A percentile compares a stretch with the other conserved stretches of the same genome.
Evolutionary conservation across 2,329 filamentous ascomycete species (phyloP).

Genomic region (Scleromitrula shiraiana): DNA sequence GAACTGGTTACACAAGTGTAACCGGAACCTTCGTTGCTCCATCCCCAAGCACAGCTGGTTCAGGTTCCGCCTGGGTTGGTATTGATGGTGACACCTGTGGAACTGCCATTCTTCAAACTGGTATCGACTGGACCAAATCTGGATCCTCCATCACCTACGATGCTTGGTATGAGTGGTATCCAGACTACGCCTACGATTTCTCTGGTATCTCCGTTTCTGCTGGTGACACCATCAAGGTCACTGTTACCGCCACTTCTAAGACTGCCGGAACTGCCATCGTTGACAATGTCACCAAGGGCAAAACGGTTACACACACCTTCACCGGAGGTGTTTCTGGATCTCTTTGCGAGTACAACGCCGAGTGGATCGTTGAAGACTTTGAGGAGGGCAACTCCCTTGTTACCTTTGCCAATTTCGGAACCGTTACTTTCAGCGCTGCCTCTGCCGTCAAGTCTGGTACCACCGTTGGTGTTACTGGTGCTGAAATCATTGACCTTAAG

Average conservation of each 20-base stretch:
- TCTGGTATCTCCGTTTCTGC: slow-evolving; percentile 35
- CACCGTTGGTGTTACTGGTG: background rate
- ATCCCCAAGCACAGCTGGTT: slow-evolving; percentile 35
- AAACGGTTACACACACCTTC: slow-evolving; percentile 37
- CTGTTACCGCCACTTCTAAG: slow-evolving; percentile 32
- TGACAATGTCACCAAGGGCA: slow-evolving; percentile 38
- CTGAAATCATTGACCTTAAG: slow-evolving; percentile 6
- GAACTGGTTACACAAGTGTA: slow-evolving; percentile 44
- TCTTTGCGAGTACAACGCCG: slow-evolving; percentile 40
- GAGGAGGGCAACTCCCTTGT: slow-evolving; percentile 35
- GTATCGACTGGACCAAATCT: slow-evolving; percentile 46
- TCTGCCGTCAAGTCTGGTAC: background rate
- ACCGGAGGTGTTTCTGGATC: slow-evolving; percentile 24
- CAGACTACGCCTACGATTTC: slow-evolving; percentile 48
- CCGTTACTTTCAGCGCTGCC: slow-evolving; percentile 27
- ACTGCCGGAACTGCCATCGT: slow-evolving; percentile 37
- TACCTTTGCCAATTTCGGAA: slow-evolving; percentile 39
- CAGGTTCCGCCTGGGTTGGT: slow-evolving; percentile 44
- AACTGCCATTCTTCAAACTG: slow-evolving; percentile 48
- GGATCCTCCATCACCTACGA: slow-evolving; percentile 38
- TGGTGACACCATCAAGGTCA: slow-evolving; percentile 38
- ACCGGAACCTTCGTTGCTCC: slow-evolving; percentile 47
- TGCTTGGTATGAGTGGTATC: slow-evolving; percentile 56
- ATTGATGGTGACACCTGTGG: slow-evolving; percentile 52
- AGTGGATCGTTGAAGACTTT: slow-evolving; percentile 48